Conservation (phyloP, 345 rosid species). For the Eucalyptus sp. region DNA sequence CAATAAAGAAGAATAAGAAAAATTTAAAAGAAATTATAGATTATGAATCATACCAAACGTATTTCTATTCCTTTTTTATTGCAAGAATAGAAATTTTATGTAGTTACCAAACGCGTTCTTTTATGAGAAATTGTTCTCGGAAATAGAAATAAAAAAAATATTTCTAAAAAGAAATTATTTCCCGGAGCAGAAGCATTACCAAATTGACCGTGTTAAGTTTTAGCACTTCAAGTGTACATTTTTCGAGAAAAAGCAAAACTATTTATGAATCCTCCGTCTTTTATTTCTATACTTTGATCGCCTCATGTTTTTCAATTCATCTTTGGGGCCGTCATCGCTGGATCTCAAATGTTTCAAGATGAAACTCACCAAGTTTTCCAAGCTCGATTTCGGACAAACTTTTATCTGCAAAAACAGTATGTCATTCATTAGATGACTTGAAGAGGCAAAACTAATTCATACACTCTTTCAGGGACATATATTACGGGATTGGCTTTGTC, state of each 20-base stretch:
- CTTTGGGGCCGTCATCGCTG: conserved; percentile 25
- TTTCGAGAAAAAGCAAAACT: neutral
- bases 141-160: too few species aligned
- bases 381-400: conserved; percentile 40
- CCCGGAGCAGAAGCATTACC: too few species aligned
- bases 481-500: conserved; percentile 61
- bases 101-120: too few species aligned
- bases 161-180: too few species aligned
- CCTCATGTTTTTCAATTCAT: conserved; percentile 33
- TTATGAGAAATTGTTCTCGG: too few species aligned
- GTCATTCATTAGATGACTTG: neutral
- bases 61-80: too few species aligned
- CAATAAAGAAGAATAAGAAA: too few species aligned
- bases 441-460: neutral
- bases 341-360: conserved; percentile 33
- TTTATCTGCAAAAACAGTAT: conserved; percentile 28
- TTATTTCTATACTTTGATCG: neutral
- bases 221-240: neutral
- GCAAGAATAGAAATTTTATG: too few species aligned
- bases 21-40: too few species aligned
- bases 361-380: conserved; percentile 37
- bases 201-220: too few species aligned
- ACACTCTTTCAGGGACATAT: neutral
- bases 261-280: neutral
- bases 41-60: too few species aligned